These are phyloP conservation scores for Lachnellula subtilissima DNA, from an alignment of 2,329 filamentous ascomycete genomes.

Conservation along the genomic window DNA sequence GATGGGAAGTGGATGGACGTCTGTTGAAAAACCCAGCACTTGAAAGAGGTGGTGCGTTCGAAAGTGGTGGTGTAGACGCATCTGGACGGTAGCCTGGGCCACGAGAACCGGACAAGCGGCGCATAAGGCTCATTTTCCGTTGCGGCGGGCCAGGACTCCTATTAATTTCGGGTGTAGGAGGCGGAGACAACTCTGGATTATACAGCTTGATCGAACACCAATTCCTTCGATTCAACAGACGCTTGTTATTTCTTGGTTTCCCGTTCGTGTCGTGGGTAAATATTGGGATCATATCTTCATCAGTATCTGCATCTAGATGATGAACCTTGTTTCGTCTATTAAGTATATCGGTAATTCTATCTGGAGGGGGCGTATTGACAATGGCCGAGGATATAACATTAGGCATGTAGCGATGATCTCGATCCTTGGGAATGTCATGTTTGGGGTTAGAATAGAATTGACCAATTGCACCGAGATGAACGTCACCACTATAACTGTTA, in stretches of 20 bases:
- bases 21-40: conserved; percentile 35
- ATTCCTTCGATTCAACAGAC: conserved; percentile 81
- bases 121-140: conserved; percentile 23
- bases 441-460: conserved; percentile 94
- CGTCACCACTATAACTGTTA: conserved; percentile 66
- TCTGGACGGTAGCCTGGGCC: conserved; percentile 30
- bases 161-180: conserved; percentile 55
- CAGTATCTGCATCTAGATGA: conserved; percentile 69
- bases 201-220: conserved; percentile 93
- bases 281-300: conserved; percentile 93
- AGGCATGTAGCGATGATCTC: conserved; percentile 93
- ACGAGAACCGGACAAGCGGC: conserved; percentile 30
- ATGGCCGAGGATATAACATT: conserved; percentile 94
- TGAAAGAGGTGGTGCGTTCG: conserved; percentile 20
- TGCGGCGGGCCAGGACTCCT: conserved; percentile 36
- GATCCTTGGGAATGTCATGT: conserved; percentile 74
- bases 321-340: conserved; percentile 87
- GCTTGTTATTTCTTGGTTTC: conserved; percentile 85
- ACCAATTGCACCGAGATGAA: conserved; percentile 85
- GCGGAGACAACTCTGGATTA: conserved; percentile 70
- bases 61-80: conserved; percentile 23
- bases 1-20: conserved; percentile 38
- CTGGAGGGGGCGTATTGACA: conserved; percentile 83
- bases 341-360: conserved; percentile 82
- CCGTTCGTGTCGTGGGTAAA: conserved; percentile 87